phyloP scores from a whole-genome alignment of 345 rosid species.

The Syzygium aqueum region DNA sequence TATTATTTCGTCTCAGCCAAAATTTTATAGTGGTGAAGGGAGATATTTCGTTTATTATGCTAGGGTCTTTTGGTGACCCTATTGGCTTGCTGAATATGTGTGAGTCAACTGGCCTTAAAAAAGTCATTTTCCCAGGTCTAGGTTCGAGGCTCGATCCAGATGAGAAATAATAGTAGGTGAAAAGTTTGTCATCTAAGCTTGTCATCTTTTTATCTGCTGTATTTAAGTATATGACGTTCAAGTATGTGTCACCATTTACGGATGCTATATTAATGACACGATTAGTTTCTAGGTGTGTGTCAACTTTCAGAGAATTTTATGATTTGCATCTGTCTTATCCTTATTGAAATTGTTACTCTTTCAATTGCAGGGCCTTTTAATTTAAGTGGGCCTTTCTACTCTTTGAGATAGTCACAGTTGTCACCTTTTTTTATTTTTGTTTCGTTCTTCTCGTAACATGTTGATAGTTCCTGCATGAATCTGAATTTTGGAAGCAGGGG shows the following conservation, averaged over 20 bases:
- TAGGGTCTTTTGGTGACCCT: not conserved
- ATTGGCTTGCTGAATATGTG: not conserved
- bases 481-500: constrained; percentile 31
- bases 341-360: not conserved
- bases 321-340: not conserved
- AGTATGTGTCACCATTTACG: not conserved
- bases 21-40: not conserved
- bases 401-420: not conserved
- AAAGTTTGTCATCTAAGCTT: not conserved
- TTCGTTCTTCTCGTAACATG: not conserved
- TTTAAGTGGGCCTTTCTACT: not conserved
- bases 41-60: not conserved
- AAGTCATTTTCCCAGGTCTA: not conserved
- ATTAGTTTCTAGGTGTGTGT: not conserved
- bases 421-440: not conserved
- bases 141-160: not conserved
- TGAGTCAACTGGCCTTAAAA: not conserved
- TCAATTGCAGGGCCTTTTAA: not conserved
- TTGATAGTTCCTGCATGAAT: not conserved
- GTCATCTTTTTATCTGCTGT: not conserved
- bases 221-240: not conserved
- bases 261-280: not conserved
- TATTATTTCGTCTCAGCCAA: not conserved
- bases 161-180: not conserved
- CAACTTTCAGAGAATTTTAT: not conserved